Evolutionary conservation across 1,284 basidiomycete genomes (phyloP), one percentile per base, ranked within the genome.

Genomic region (Amylostereum areolatum): DNA sequence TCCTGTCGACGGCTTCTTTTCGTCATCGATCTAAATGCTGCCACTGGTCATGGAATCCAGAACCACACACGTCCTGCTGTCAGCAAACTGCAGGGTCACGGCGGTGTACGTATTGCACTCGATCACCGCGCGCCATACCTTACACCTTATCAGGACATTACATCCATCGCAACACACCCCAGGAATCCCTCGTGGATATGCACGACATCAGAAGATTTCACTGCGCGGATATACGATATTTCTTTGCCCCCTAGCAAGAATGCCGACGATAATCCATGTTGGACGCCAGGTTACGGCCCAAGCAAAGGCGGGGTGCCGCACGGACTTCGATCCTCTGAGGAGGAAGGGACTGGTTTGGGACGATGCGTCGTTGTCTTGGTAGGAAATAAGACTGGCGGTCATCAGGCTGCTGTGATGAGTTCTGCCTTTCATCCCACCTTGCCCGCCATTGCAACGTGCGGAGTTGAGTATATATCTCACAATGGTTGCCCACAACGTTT

Each of bases 391-490:
- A 81, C 85, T 31, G 86, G 84, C 5, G 87, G 86, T 0, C 86
- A 89, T 58, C 62, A 73, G 47, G 83, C 77, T 45, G 80, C 82
- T 32, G 83, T 88, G 8, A 62, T 85, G 3, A 72, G 71, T 50
- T 82, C 83, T 25, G 86, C 80, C 25, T 89, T 87, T 60, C 83
- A 89, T 62, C 72, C 75, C 0, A 62, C 64, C 4, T 64, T 74
- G 47, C 81, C 83, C 12, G 54, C 89, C 12, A 72, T 89, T 50
- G 85, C 85, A 11, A 89, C 86, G 7, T 83, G 84, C 57, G 86
- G 86, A 6, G 86, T 88, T 46, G 50, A 18, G 31, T 34, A 32
- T 43, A 41, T 45, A 12, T 45, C 45, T 10, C 43, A 30, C 32
- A 43, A 45, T 34, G 27, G 18, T 27, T 47, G 46, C 46, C 9